Evolutionary conservation across 371 early-diverging fungal genomes (phyloP), one percentile per base, ranked within the genome.

Genomic region (Mortierella sp.): DNA sequence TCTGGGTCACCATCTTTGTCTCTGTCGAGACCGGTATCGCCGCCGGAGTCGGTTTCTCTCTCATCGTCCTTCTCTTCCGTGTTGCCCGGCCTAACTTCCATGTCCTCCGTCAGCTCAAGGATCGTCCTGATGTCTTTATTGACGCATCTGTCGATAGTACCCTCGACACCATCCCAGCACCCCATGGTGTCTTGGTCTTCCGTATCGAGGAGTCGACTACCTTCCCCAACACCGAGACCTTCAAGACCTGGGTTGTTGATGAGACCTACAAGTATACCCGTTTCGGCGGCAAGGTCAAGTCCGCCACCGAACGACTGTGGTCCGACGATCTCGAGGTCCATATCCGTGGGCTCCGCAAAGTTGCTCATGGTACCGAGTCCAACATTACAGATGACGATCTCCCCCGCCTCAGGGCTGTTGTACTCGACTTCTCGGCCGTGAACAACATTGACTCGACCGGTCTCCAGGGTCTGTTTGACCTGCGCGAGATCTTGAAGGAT

Each of bases 391-490:
- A 84, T 21, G 76, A 86, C 46, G 84, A 89, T 58, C 70, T 85
- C 38, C 95, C 95, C 1, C 76, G 88, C 2, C 87, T 96, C 27
- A 89, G 92, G 2, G 94, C 96, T 0, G 87, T 97, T 18, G 88
- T 97, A 10, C 88, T 97, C 35, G 97, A 97, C 83, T 91, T 97
- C 68, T 90, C 95, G 2, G 93, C 93, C 21, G 97, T 96, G 11
- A 94, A 95, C 68, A 89, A 92, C 54, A 91, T 97, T 81, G 98
- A 97, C 77, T 91, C 92, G 38, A 94, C 97, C 0, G 97, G 96
- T 46, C 83, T 95, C 46, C 96, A 96, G 79, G 90, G 92, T 10
- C 88, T 97, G 21, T 82, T 93, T 35, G 95, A 95, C 41, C 76
- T 94, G 70, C 88, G 90, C n/a, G 88, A 88, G 56, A 88, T 89